Base-by-base conservation (phyloP, 805 yeast species). In the Teunomyces panamensis region DNA sequence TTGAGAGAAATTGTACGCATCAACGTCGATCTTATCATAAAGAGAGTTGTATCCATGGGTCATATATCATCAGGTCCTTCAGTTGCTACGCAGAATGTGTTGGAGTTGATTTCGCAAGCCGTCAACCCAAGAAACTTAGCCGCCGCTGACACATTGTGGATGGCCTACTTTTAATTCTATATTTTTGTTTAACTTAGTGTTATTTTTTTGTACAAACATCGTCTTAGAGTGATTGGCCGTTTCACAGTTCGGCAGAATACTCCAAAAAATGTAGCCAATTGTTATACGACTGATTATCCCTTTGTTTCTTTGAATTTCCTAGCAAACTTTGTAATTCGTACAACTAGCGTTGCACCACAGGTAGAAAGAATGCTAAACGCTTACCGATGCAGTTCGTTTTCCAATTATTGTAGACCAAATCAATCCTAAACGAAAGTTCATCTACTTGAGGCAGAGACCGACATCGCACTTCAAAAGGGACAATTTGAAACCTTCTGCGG, bases 111-210 rank as follows among this genome's bases (percentile, higher is more conserved):
- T 45, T 85, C 96, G 4, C 90, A 89, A 60, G 98, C 99, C 5
- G 97, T 91, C 11, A 92, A 91, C 61, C 97, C 98, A 30, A 81
- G 96, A 57, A 89, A 89, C 58, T 71, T 94, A 56, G 97, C 98
- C 11, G 83, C 89, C 46, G 85, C 96, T 5, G 99, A 94, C 58
- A 83, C 90, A 11, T 76, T 88, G 54, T 94, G 96, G 90, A 89
- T 94, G 96, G 94, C 99, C 1, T 94, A 89, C 71, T 81, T 90
- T 56, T 90, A 72, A 29, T 20, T 30, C 13, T 10, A 16, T 1
- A 3, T 16, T 16, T 42, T 10, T 42, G 20, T 42, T 13, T 42
- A 14, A 42, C 11, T 26, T 35, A 17, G n/a, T 6, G n/a, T 14
- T 27, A 17, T 9, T 27, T 39, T 14, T 24, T n/a, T 14, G n/a